Evolutionary conservation across 768 basidiomycete genomes (phyloP), one percentile per base, ranked within the genome.

Genomic region (Kwoniella dendrophila): DNA sequence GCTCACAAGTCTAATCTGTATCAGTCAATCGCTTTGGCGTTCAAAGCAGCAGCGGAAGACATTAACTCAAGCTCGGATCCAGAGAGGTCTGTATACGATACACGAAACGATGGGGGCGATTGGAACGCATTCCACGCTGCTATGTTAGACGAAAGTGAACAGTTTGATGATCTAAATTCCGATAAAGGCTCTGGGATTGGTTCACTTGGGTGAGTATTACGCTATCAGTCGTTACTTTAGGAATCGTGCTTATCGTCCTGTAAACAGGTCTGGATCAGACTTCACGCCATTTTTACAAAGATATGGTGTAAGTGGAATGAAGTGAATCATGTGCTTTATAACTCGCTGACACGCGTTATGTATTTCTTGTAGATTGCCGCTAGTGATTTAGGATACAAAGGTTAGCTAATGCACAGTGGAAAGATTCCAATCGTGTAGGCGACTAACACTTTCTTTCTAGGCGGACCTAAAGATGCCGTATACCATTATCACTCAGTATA

Each of bases 231-330:
- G n/a, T 27, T 30, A 1, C 20, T 30, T 27, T 14, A 30, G 29
- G 20, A 12, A 16, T n/a, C 5, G 18, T 38, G 20, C 36, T 47
- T 22, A 45, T 33, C 3, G 12, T 33, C 33, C 14, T 49, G 27
- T 34, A 8, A 20, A 20, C 43, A 61, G 79, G 24, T 89, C 87
- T 53, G 91, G 91, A 26, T 91, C 90, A 60, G 95, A 97, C 78
- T 97, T 84, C 68, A 96, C 94, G 0, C 88, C 91, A 10, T 96
- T 97, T 81, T 80, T 98, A 70, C 91, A 97, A 77, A 82, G 87
- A 41, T 82, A 86, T 53, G 88, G 88, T 1, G 84, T 89, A 43
- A 64, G 69, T n/a, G 8, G 8, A 12, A 0, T 38, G 11, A 11
- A 22, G 11, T 10, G 1, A n/a, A 7, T 32, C 32, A 40, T 20